These are phyloP conservation scores for Penicillium fimorum DNA, from an alignment of 495 filamentous ascomycete species.

Conservation along the genomic window DNA sequence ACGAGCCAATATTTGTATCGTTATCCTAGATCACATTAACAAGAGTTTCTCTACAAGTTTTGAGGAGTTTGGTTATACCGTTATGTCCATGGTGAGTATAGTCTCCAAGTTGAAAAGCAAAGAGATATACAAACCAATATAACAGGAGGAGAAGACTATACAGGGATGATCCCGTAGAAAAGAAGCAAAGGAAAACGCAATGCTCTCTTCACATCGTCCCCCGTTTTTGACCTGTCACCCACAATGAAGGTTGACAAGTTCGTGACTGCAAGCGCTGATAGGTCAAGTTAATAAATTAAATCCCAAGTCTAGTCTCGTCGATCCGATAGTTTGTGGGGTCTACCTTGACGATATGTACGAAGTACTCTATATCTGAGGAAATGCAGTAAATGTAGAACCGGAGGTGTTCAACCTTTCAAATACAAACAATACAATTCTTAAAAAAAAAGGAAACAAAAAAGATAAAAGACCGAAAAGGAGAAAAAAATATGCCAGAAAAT, in stretches of 20 bases:
- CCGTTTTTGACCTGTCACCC: conserved; percentile 35
- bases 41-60: neutral
- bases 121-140: neutral
- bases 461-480: too few species aligned
- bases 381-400: too few species aligned
- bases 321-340: conserved; percentile 23
- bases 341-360: neutral
- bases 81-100: conserved; percentile 12
- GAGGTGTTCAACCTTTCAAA: too few species aligned
- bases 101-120: conserved; percentile 1
- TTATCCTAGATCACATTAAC: conserved; percentile 27
- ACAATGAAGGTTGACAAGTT: conserved; percentile 16
- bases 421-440: too few species aligned
- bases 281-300: conserved; percentile 15
- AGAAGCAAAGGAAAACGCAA: conserved; percentile 17
- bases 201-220: conserved; percentile 14
- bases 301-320: conserved; percentile 22
- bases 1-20: conserved; percentile 46
- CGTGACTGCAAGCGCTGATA: conserved; percentile 19
- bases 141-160: neutral
- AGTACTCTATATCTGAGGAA: too few species aligned
- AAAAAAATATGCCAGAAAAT: too few species aligned
- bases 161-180: conserved; percentile 15
- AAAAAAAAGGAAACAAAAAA: too few species aligned
- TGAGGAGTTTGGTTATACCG: conserved; percentile 2